Conservation (phyloP, 1,139 yeast species). For the Wickerhamomyces sp. region DNA sequence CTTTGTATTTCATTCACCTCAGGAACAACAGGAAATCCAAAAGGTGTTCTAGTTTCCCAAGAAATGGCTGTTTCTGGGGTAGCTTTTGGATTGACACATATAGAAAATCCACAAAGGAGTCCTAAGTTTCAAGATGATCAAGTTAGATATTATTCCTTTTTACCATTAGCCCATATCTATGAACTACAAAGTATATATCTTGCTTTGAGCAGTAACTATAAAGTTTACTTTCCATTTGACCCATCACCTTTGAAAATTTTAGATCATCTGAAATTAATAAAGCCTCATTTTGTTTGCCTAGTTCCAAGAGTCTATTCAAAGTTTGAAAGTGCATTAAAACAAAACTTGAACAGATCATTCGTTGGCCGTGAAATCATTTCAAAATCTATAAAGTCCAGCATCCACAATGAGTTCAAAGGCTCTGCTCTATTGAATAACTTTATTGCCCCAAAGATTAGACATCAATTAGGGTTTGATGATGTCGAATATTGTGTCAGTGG, state of each 20-base stretch:
- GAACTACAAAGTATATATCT: slow-evolving; percentile 25
- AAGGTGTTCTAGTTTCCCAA: slow-evolving; percentile 36
- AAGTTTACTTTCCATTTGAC: slow-evolving; percentile 38
- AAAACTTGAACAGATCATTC: slow-evolving; percentile 47
- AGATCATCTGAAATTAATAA: slow-evolving; percentile 47
- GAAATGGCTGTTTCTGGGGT: slow-evolving; percentile 29
- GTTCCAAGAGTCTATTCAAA: slow-evolving; percentile 63
- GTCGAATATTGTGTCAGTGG: slow-evolving; percentile 48
- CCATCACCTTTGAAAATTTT: slow-evolving; percentile 31
- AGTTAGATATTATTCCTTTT: slow-evolving; percentile 26
- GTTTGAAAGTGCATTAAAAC: slow-evolving; percentile 45
- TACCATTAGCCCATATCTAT: slow-evolving; percentile 49
- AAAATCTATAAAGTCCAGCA: slow-evolving; percentile 25
- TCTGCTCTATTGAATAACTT: slow-evolving; percentile 26
- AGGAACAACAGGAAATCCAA: slow-evolving; percentile 39
- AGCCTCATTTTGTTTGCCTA: slow-evolving; percentile 46
- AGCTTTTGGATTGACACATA: slow-evolving; percentile 14
- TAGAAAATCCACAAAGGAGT: slow-evolving; percentile 4
- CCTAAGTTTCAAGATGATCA: slow-evolving; percentile 2
- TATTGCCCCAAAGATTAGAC: slow-evolving; percentile 44
- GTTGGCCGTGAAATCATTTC: slow-evolving; percentile 35
- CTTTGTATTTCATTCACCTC: slow-evolving; percentile 69
- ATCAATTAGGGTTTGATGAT: slow-evolving; percentile 54
- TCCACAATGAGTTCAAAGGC: slow-evolving; percentile 1
- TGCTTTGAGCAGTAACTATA: slow-evolving; percentile 15